Conservation (phyloP, 2,329 filamentous ascomycete species). For the Drechslerella coelobrocha region DNA sequence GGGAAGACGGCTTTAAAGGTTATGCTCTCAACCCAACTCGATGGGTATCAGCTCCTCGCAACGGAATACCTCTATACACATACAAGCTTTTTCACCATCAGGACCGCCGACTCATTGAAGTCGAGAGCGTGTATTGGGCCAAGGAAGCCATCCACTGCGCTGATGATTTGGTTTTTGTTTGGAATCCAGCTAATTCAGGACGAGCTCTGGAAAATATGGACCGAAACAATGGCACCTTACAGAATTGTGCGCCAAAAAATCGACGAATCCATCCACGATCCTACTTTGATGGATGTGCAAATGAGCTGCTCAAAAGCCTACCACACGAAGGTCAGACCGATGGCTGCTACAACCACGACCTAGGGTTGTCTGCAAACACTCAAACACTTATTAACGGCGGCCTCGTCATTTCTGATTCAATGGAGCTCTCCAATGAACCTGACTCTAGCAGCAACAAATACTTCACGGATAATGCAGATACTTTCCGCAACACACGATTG, state of each 20-base stretch:
- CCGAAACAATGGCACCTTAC: not conserved
- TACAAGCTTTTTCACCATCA: not conserved
- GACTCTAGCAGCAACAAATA: no score
- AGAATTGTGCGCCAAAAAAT: not conserved
- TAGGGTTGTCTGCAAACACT: no score
- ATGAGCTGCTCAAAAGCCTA: no score
- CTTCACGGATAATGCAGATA: no score
- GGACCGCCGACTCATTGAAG: not conserved
- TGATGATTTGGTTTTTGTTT: not conserved
- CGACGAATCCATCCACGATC: not conserved
- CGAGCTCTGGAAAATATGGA: not conserved
- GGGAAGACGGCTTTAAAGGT: conserved; percentile 11
- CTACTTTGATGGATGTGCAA: no score
- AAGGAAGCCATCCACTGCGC: not conserved
- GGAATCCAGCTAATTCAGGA: not conserved
- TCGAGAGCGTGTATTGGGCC: not conserved
- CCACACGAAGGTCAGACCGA: no score
- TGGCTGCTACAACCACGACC: no score
- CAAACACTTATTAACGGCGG: no score
- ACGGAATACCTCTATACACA: conserved; percentile 2
- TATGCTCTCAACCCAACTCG: conserved; percentile 14
- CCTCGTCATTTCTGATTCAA: conserved; percentile 1
- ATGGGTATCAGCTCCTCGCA: conserved; percentile 5
- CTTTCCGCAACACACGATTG: no score
- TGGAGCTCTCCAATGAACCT: not conserved